Evolutionary conservation across 176 grass and related monocot genomes (phyloP).

Genomic region (Miscanthus lutarioriparius): DNA sequence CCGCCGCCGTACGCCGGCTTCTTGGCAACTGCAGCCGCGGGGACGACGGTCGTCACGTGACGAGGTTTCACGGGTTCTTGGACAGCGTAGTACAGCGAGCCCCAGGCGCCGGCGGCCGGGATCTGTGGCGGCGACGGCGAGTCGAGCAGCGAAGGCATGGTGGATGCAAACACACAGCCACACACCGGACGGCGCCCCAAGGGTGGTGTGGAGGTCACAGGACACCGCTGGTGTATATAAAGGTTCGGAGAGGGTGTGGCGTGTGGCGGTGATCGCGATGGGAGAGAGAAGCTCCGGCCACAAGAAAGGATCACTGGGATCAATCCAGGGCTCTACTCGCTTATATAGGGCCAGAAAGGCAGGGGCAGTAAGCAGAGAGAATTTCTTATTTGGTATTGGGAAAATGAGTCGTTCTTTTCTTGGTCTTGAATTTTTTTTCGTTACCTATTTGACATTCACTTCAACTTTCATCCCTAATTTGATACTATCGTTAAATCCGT

Average conservation of each 20-base stretch:
- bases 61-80: slow-evolving; percentile 12
- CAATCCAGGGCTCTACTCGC: neutral
- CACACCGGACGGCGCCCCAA: neutral
- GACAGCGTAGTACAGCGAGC: slow-evolving; percentile 24
- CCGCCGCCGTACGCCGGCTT: slow-evolving; percentile 22
- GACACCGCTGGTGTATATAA: slow-evolving; percentile 15
- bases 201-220: neutral
- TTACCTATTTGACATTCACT: no score
- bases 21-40: neutral
- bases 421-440: no score
- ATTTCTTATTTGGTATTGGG: no score
- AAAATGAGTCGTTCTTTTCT: no score
- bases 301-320: slow-evolving; percentile 1
- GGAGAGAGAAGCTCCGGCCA: neutral
- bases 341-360: slow-evolving; percentile 39
- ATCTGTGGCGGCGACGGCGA: slow-evolving; percentile 38
- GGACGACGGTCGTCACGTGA: neutral
- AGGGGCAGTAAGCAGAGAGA: neutral
- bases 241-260: neutral
- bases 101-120: slow-evolving; percentile 9
- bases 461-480: no score
- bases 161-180: neutral
- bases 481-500: no score
- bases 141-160: slow-evolving; percentile 39
- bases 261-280: slow-evolving; percentile 8